These are phyloP conservation scores for Calonectria hawksworthii DNA, from an alignment of 2,329 filamentous ascomycete genomes.

Conservation along the genomic window DNA sequence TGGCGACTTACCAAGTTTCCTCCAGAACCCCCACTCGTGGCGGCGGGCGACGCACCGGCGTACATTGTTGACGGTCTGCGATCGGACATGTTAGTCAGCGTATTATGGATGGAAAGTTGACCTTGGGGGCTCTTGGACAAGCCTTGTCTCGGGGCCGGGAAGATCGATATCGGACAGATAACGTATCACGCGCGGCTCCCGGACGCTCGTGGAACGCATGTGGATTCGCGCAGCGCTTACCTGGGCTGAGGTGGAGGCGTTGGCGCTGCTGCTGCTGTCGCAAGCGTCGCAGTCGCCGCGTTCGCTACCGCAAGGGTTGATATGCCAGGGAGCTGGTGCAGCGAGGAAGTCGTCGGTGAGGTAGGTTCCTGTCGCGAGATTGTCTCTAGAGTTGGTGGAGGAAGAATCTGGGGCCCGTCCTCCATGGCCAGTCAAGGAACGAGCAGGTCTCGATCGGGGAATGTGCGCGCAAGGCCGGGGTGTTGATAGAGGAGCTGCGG, in stretches of 20 bases:
- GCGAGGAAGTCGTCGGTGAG: conserved; percentile 57
- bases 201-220: conserved; percentile 8
- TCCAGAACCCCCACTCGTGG: conserved; percentile 55
- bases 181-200: conserved; percentile 24
- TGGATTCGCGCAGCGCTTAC: conserved; percentile 52
- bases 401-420: conserved; percentile 58
- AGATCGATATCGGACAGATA: conserved; percentile 14
- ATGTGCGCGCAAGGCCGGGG: conserved; percentile 12
- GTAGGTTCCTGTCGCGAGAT: conserved; percentile 66
- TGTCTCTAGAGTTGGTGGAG: conserved; percentile 59
- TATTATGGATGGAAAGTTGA: conserved; percentile 19
- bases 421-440: conserved; percentile 57
- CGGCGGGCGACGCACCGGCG: conserved; percentile 54
- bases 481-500: conserved; percentile 5
- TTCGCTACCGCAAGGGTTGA: conserved; percentile 59
- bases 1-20: conserved; percentile 56
- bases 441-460: conserved; percentile 12
- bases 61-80: conserved; percentile 44
- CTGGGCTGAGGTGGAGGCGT: conserved; percentile 59
- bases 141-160: neutral
- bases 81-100: conserved; percentile 33
- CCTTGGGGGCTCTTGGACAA: conserved; percentile 3
- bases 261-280: conserved; percentile 38
- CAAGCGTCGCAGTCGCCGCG: conserved; percentile 52
- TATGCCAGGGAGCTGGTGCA: conserved; percentile 62